A percentile compares a stretch with the other conserved stretches of the same genome.
Conservation (phyloP, 805 yeast species). For the Pichia heedii region DNA sequence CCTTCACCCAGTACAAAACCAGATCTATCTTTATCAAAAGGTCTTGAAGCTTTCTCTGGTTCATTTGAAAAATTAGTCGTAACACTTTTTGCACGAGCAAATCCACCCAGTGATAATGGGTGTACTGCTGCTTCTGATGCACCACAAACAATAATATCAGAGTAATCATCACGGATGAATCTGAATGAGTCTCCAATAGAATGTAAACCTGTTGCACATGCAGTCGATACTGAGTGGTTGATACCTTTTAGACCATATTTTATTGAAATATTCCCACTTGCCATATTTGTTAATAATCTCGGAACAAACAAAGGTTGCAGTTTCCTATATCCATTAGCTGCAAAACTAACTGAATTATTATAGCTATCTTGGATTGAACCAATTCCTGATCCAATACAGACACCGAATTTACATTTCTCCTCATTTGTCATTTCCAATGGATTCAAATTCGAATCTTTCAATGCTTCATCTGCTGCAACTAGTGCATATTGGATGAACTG, state of each 20-base stretch:
- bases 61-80: slow-evolving; percentile 51
- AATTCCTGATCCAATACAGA: slow-evolving; percentile 87
- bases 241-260: slow-evolving; percentile 74
- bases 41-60: slow-evolving; percentile 68
- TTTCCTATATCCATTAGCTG: slow-evolving; percentile 47
- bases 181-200: slow-evolving; percentile 89
- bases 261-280: slow-evolving; percentile 84
- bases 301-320: slow-evolving; percentile 87
- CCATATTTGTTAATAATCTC: slow-evolving; percentile 79
- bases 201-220: slow-evolving; percentile 95
- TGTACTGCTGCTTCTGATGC: slow-evolving; percentile 83
- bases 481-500: slow-evolving; percentile 70
- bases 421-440: slow-evolving; percentile 26
- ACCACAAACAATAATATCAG: slow-evolving; percentile 88
- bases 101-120: slow-evolving; percentile 83
- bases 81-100: slow-evolving; percentile 80
- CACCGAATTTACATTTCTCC: slow-evolving; percentile 44
- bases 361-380: slow-evolving; percentile 75
- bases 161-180: slow-evolving; percentile 69
- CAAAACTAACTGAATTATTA: slow-evolving; percentile 43
- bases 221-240: slow-evolving; percentile 80
- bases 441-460: slow-evolving; percentile 53
- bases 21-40: slow-evolving; percentile 67
- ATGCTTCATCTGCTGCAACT: slow-evolving; percentile 69
- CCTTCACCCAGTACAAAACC: slow-evolving; percentile 97